These are phyloP conservation scores for Aspergillus biplanus DNA, from an alignment of 495 filamentous ascomycete species.

Conservation along the genomic window DNA sequence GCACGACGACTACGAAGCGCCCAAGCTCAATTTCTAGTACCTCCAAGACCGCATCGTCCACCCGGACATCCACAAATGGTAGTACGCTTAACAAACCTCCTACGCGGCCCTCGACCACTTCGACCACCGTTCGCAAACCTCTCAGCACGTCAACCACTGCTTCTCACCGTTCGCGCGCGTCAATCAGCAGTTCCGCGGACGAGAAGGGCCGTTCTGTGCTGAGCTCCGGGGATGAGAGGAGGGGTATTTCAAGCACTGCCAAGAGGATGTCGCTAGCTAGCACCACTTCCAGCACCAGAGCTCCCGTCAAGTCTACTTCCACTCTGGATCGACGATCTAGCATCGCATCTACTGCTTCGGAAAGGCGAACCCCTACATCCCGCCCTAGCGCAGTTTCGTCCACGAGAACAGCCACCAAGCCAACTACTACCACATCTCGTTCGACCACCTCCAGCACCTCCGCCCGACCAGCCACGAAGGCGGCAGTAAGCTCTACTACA, in stretches of 20 bases:
- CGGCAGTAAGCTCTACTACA: conserved; percentile 29
- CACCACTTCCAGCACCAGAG: conserved; percentile 35
- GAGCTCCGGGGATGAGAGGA: conserved; percentile 53
- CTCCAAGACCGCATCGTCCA: conserved; percentile 35
- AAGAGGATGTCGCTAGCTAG: conserved; percentile 54
- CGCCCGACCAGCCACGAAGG: conserved; percentile 30
- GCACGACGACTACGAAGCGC: conserved; percentile 40
- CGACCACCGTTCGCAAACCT: conserved; percentile 41
- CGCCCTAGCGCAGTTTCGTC: conserved; percentile 37
- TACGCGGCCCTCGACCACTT: conserved; percentile 44
- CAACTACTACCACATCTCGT: conserved; percentile 31
- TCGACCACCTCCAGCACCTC: conserved; percentile 34
- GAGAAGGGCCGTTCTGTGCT: conserved; percentile 48
- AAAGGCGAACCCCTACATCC: conserved; percentile 34
- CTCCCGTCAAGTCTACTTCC: conserved; percentile 44
- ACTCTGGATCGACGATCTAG: conserved; percentile 47
- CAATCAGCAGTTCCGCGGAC: conserved; percentile 53
- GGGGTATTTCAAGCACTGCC: conserved; percentile 46
- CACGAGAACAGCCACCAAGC: conserved; percentile 28
- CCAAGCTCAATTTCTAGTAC: conserved; percentile 40
- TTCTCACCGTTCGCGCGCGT: conserved; percentile 49
- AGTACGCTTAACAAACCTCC: conserved; percentile 50
- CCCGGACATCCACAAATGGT: conserved; percentile 34
- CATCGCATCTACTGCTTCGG: conserved; percentile 39
- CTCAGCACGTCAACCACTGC: conserved; percentile 44